Evolutionary conservation across 352 stramenopile species (phyloP).

Genomic region (Phytophthora macrochlamydospora): DNA sequence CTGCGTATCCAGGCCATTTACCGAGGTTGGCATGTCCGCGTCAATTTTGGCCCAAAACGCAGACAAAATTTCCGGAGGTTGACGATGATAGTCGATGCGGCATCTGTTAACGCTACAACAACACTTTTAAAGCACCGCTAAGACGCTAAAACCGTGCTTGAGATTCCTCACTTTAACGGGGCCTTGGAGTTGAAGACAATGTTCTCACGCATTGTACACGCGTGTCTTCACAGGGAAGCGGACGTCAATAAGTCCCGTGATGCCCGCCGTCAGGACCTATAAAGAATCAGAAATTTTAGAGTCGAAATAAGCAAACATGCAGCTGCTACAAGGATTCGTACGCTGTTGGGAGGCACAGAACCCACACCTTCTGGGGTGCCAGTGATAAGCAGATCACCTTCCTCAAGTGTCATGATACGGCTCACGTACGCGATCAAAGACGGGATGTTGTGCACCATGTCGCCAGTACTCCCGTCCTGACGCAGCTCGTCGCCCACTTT

Average conservation of each 20-base stretch:
- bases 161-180: too few species aligned
- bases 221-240: conserved; percentile 68
- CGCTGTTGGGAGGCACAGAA: conserved; percentile 59
- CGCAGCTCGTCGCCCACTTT: conserved; percentile 78
- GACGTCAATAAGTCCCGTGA: conserved; percentile 72
- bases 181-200: not conserved
- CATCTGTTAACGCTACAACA: conserved; percentile 4
- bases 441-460: conserved; percentile 85
- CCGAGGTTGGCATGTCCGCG: conserved; percentile 62
- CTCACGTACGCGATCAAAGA: conserved; percentile 81
- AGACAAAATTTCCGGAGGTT: conserved; percentile 29
- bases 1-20: conserved; percentile 79
- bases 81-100: conserved; percentile 26
- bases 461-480: conserved; percentile 71
- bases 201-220: conserved; percentile 47
- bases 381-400: conserved; percentile 87
- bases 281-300: not conserved
- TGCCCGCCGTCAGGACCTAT: conserved; percentile 74
- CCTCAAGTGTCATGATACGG: conserved; percentile 85
- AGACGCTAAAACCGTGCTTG: too few species aligned
- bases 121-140: conserved; percentile 22
- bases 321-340: conserved; percentile 22
- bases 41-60: conserved; percentile 22
- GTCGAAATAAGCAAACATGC: too few species aligned
- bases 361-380: conserved; percentile 83